phyloP scores from a whole-genome alignment of 345 rosid species.

The Gossypium raimondii region DNA sequence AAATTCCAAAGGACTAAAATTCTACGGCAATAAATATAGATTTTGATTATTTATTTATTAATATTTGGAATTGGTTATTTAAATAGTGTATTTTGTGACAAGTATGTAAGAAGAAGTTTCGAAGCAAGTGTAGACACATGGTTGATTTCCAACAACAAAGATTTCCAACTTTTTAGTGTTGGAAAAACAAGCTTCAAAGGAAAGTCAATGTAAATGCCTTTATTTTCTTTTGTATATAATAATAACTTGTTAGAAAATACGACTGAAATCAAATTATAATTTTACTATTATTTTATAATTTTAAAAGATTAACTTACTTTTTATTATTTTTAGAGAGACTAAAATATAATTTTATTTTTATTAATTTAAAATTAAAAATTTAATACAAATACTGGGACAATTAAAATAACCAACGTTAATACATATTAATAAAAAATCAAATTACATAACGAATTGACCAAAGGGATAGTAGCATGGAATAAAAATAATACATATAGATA shows the following conservation, averaged over 20 bases:
- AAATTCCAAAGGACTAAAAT: neutral
- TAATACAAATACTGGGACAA: no score
- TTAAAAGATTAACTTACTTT: no score
- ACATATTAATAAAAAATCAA: neutral
- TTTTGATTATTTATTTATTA: neutral
- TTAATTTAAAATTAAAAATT: no score
- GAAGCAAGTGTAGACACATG: conserved; percentile 7
- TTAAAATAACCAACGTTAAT: no score
- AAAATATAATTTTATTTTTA: no score
- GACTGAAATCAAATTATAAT: no score
- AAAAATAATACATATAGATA: neutral
- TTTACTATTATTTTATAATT: no score
- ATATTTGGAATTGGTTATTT: neutral
- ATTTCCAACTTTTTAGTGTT: neutral
- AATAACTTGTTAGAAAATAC: no score
- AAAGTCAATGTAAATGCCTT: conserved; percentile 1
- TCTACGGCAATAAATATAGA: neutral
- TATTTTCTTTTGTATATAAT: no score
- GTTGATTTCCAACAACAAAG: conserved; percentile 6
- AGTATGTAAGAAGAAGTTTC: neutral
- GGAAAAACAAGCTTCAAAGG: neutral
- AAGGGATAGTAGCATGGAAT: conserved; percentile 13
- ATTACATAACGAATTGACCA: neutral
- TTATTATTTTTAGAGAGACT: no score
- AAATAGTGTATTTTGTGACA: neutral